Conservation (phyloP, 139 green algal genomes). For the Chlamydomonas sp. region DNA sequence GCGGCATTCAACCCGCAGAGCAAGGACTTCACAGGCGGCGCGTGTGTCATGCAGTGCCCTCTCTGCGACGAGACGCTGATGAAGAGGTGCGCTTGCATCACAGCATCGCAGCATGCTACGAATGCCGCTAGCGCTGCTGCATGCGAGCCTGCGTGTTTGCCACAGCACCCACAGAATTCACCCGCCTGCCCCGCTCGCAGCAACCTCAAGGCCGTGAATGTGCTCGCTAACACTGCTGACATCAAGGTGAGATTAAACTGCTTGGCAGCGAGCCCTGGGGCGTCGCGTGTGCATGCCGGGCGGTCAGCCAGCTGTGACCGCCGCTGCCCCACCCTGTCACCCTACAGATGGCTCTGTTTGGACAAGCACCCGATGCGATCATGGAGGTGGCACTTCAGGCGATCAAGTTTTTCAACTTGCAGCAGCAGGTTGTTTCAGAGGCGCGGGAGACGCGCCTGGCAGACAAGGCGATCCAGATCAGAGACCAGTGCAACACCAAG, state of each 20-base stretch:
- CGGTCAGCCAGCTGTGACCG: background rate
- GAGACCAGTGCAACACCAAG: conserved; percentile 57
- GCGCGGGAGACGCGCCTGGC: conserved; percentile 10
- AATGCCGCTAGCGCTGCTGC: too few species aligned
- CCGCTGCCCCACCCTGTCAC: background rate
- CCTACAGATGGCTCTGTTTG: conserved; percentile 41
- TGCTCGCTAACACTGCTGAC: conserved; percentile 21
- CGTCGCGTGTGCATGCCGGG: background rate
- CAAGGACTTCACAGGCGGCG: conserved; percentile 10
- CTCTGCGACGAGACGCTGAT: background rate
- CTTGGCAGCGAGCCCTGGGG: background rate
- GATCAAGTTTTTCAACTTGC: conserved; percentile 45
- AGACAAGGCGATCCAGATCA: conserved; percentile 44
- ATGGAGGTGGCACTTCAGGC: conserved; percentile 36
- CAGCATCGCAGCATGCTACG: too few species aligned
- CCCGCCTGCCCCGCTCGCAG: conserved; percentile 26
- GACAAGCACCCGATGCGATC: conserved; percentile 50
- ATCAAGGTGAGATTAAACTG: conserved; percentile 25
- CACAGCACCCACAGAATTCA: too few species aligned
- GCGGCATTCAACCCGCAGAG: conserved; percentile 42
- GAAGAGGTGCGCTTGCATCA: too few species aligned
- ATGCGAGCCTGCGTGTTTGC: too few species aligned
- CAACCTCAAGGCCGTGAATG: conserved; percentile 44
- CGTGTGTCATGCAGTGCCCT: background rate
- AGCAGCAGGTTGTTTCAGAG: conserved; percentile 5